Evolutionary conservation across 352 stramenopile species (phyloP).

Genomic region (Pythium monospermum): DNA sequence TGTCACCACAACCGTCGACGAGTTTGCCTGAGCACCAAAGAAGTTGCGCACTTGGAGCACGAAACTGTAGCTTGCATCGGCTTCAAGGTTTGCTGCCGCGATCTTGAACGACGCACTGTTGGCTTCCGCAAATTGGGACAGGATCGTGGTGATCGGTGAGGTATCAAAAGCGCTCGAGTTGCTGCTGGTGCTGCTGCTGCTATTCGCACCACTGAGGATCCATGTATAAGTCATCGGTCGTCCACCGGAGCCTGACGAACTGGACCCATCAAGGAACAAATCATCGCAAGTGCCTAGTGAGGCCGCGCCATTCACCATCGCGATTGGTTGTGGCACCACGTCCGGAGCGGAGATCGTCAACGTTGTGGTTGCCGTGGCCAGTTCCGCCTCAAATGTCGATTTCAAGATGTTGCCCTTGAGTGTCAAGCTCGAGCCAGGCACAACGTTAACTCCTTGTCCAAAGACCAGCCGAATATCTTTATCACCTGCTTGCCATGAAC

Average conservation of each 20-base stretch:
- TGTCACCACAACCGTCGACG: conserved; percentile 33
- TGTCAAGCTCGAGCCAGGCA: conserved; percentile 28
- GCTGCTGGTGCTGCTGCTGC: too few species aligned
- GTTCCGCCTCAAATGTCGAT: conserved; percentile 36
- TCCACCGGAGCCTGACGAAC: conserved; percentile 46
- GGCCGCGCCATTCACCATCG: conserved; percentile 35
- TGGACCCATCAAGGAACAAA: conserved; percentile 48
- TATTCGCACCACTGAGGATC: conserved; percentile 31
- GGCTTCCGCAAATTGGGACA: conserved; percentile 18
- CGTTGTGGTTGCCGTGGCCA: conserved; percentile 30
- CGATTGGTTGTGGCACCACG: conserved; percentile 35
- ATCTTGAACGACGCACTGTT: conserved; percentile 44
- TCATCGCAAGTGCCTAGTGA: conserved; percentile 58
- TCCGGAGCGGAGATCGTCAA: conserved; percentile 30
- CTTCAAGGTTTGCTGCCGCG: conserved; percentile 26
- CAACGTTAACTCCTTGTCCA: conserved; percentile 31
- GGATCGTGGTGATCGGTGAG: conserved; percentile 20
- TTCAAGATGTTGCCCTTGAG: conserved; percentile 45
- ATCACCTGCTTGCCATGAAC: conserved; percentile 44
- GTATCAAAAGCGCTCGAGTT: conserved; percentile 14
- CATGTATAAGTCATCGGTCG: conserved; percentile 52
- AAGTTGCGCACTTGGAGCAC: conserved; percentile 47
- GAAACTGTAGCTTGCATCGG: conserved; percentile 37
- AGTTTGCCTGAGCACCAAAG: conserved; percentile 39
- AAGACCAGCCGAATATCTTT: conserved; percentile 45